Conservation (phyloP, 2,329 filamentous ascomycete species). For the Parastagonospora avenae region DNA sequence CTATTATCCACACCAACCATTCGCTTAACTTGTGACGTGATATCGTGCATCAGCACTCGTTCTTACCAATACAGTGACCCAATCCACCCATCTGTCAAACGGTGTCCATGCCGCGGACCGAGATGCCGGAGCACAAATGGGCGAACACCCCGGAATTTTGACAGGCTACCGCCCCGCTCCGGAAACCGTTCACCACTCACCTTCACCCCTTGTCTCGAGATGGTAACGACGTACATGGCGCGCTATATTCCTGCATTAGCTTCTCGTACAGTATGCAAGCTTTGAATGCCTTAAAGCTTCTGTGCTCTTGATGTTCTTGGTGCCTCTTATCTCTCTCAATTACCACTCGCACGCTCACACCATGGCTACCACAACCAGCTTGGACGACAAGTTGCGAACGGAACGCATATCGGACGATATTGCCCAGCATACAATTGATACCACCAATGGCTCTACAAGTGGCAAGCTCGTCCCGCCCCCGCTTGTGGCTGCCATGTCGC, state of each 20-base stretch:
- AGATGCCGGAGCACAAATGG: constrained; percentile 5
- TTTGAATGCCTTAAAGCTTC: constrained; percentile 23
- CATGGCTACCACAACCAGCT: constrained; percentile 23
- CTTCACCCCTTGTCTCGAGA: neutral
- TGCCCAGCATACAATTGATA: constrained; percentile 6
- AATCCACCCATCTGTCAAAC: neutral
- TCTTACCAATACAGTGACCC: neutral
- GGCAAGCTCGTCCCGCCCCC: constrained; percentile 39
- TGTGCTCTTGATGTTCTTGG: constrained; percentile 7
- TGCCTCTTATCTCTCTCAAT: constrained; percentile 1
- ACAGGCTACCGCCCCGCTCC: neutral
- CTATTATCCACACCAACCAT: constrained; percentile 2
- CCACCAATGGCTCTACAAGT: constrained; percentile 19
- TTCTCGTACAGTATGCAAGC: constrained; percentile 10
- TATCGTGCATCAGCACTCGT: constrained; percentile 6
- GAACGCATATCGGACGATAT: constrained; percentile 35
- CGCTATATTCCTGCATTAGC: constrained; percentile 1
- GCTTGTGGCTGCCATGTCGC: constrained; percentile 51
- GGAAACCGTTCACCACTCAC: constrained; percentile 6
- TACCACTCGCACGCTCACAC: constrained; percentile 4
- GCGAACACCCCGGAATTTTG: neutral
- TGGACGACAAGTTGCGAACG: constrained; percentile 24
- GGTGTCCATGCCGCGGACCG: constrained; percentile 6
- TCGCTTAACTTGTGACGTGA: constrained; percentile 5
- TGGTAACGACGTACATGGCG: constrained; percentile 11